Base-by-base conservation (phyloP, 345 rosid genomes). In the Bruguiera gymnorhiza region DNA sequence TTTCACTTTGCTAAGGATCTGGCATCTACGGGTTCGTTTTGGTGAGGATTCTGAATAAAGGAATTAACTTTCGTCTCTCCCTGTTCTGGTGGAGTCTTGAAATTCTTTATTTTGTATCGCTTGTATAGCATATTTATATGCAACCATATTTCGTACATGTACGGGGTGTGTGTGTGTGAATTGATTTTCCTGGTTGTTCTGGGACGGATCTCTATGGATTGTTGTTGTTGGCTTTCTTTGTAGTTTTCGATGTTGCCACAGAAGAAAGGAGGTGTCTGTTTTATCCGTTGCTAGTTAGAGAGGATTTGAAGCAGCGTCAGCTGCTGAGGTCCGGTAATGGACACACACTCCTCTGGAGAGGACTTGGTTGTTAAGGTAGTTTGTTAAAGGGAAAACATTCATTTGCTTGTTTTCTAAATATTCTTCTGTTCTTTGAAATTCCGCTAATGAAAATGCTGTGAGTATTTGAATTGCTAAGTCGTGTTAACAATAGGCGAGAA, bases 301-400 rank as follows among this genome's bases (percentile, higher is more conserved):
- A 86, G 88, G 91, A 86, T 86, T 85, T 91, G 89, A 88, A 85
- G 89, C 92, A 84, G 93, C 86, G 75, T 3, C 61, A 69, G 88
- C 89, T 77, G 82, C 79, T 16, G 16, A 60, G 83, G 65, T 84
- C 86, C 80, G 63, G 78, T 70, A 57, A 93, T 93, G 98, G 98
- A 91, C 69, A 79, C 84, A 2, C 80, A 76, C 76, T 88, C 95
- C 71, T 87, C 93, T 53, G 90, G 89, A n/a, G 98, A 94, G 80
- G 96, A 89, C 50, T 73, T 88, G 64, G 62, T 89, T 63, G 26
- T 93, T 67, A 94, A 91, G 97, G 98, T 91, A 63, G 29, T 31
- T 1, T 65, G 3, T 10, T 27, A 8, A 8, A 37, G 20, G 10
- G 27, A 19, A 37, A 31, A 52, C 60, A 9, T 56, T 56, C 29